phyloP scores from a whole-genome alignment of 1,139 yeast species.

The Lizanozyma gosingica region DNA sequence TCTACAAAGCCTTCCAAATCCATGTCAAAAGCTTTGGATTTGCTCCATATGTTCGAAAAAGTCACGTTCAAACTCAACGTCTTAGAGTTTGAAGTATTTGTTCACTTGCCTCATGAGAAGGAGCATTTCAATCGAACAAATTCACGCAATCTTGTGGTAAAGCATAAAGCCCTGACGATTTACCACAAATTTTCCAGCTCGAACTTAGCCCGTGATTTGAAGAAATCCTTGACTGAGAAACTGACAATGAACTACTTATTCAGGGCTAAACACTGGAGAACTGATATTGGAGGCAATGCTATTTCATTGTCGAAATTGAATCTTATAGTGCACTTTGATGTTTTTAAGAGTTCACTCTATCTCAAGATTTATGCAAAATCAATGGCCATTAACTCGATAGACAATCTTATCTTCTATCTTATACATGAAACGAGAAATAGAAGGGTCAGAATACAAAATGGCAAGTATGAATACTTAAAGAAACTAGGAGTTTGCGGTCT shows the following conservation, averaged over 20 bases:
- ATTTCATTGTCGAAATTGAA: conserved; percentile 21
- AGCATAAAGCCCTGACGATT: neutral
- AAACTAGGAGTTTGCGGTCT: neutral
- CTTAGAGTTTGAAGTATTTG: neutral
- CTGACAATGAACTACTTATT: conserved; percentile 9
- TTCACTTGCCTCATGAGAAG: conserved; percentile 1
- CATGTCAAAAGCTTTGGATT: neutral
- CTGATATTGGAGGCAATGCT: conserved; percentile 26
- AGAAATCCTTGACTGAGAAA: neutral
- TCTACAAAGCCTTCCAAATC: neutral
- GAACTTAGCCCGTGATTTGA: neutral
- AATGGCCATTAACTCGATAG: neutral
- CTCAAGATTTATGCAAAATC: neutral
- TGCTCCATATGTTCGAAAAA: neutral
- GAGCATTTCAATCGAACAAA: neutral
- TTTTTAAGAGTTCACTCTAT: conserved; percentile 9
- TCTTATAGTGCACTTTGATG: conserved; percentile 19
- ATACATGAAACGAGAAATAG: neutral
- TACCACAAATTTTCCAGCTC: neutral
- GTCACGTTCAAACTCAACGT: neutral
- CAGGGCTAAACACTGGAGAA: conserved; percentile 23
- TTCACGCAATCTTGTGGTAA: neutral
- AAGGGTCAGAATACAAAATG: neutral
- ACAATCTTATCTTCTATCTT: neutral
- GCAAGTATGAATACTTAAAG: neutral